phyloP scores from a whole-genome alignment of 2,329 filamentous ascomycete species.

The Neopestalotiopsis sp. region DNA sequence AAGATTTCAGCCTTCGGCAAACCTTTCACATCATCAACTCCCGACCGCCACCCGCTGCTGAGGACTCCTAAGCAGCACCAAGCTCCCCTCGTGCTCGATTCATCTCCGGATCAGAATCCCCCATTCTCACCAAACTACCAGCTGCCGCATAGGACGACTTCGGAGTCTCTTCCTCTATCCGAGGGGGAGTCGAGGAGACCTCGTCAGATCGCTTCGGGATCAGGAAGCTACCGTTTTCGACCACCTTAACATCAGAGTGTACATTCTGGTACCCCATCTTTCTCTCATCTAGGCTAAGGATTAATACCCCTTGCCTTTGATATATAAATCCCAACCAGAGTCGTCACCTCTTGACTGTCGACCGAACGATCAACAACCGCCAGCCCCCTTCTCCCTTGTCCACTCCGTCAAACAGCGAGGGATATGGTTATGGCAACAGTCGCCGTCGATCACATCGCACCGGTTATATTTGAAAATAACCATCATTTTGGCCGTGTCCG shows the following conservation, averaged over 20 bases:
- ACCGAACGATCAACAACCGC: slow-evolving; percentile 21
- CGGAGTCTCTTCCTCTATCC: slow-evolving; percentile 97
- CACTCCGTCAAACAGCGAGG: slow-evolving; percentile 41
- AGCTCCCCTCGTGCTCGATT: slow-evolving; percentile 58
- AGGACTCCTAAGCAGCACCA: slow-evolving; percentile 52
- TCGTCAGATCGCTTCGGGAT: slow-evolving; percentile 89
- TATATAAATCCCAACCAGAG: slow-evolving; percentile 24
- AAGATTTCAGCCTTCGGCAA: slow-evolving; percentile 73
- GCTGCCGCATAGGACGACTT: slow-evolving; percentile 99
- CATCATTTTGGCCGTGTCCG: slow-evolving; percentile 40
- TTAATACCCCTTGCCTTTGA: slow-evolving; percentile 19
- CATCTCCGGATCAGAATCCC: slow-evolving; percentile 53
- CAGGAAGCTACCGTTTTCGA: slow-evolving; percentile 92
- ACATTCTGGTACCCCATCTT: slow-evolving; percentile 26
- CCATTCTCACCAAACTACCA: slow-evolving; percentile 70
- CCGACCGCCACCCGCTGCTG: slow-evolving; percentile 63
- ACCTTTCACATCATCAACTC: slow-evolving; percentile 72
- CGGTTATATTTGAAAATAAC: slow-evolving; percentile 57
- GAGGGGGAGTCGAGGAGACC: slow-evolving; percentile 99
- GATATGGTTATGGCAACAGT: slow-evolving; percentile 72
- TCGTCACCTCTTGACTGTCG: slow-evolving; percentile 26
- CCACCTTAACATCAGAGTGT: slow-evolving; percentile 78
- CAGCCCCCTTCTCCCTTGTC: slow-evolving; percentile 30
- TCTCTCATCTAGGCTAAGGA: slow-evolving; percentile 20
- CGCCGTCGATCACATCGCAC: slow-evolving; percentile 59